Conservation (phyloP, 352 stramenopile genomes). For the Globisporangium uncinulatum region DNA sequence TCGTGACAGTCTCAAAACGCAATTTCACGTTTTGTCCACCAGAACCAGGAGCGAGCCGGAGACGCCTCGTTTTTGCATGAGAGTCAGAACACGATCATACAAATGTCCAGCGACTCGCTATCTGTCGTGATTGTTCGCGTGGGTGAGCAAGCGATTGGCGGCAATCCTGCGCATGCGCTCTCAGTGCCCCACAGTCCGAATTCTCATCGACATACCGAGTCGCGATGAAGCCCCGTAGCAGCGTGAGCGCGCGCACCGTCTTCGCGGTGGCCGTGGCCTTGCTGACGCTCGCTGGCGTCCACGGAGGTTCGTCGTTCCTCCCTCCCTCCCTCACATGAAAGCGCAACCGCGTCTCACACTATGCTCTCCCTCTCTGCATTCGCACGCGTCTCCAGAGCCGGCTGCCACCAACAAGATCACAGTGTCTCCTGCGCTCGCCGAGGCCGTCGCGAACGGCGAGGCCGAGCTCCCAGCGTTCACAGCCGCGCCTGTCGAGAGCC, state of each 20-base stretch:
- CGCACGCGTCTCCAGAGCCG: not conserved
- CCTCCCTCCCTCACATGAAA: too few relatives aligned
- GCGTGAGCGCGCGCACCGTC: not conserved
- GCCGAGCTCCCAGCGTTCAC: slow-evolving; percentile 6
- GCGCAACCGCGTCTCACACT: too few relatives aligned
- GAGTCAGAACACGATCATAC: slow-evolving; percentile 3
- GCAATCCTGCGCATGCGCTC: not conserved
- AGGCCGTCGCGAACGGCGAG: slow-evolving; percentile 12
- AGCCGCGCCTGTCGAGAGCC: slow-evolving; percentile 8
- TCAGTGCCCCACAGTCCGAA: not conserved
- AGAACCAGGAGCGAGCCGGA: not conserved
- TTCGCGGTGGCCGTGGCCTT: not conserved
- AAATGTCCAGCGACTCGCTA: not conserved
- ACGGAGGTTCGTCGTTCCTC: not conserved
- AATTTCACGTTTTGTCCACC: too few relatives aligned
- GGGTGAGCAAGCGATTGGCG: not conserved
- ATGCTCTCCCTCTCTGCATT: not conserved
- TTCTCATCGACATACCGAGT: not conserved
- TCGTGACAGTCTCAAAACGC: too few relatives aligned
- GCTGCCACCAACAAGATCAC: slow-evolving; percentile 11
- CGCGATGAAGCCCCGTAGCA: slow-evolving; percentile 1
- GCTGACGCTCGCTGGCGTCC: slow-evolving; percentile 1
- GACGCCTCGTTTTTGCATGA: not conserved
- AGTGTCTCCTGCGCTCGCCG: slow-evolving; percentile 5
- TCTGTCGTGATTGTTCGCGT: not conserved